These are phyloP conservation scores for Botrytis tulipae DNA, from an alignment of 2,329 filamentous ascomycete genomes.

Conservation along the genomic window DNA sequence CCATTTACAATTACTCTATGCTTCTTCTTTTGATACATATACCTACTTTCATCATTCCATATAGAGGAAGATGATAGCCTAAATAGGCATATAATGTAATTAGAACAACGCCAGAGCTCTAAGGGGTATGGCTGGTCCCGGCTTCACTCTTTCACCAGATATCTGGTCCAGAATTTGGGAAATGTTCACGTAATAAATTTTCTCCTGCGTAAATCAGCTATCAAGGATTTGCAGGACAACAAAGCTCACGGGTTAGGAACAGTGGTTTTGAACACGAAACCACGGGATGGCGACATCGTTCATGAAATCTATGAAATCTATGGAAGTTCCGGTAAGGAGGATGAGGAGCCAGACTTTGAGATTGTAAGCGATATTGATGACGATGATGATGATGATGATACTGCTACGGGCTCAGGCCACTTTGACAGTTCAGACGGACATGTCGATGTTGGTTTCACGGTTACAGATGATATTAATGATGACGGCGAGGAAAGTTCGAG, in stretches of 20 bases:
- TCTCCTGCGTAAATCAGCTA: neutral
- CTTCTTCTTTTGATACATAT: neutral
- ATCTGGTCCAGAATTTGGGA: neutral
- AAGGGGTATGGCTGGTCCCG: no score
- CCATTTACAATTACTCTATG: neutral
- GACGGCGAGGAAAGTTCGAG: neutral
- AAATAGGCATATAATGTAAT: no score
- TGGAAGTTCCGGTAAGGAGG: neutral
- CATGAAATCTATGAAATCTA: neutral
- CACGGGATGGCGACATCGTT: neutral
- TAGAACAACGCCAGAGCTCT: no score
- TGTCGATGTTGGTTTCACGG: no score
- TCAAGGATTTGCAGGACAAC: neutral
- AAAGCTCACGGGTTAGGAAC: neutral
- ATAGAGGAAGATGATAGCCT: no score
- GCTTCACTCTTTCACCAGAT: neutral
- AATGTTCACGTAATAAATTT: neutral
- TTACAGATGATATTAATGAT: no score
- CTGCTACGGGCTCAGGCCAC: no score
- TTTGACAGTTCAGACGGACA: no score
- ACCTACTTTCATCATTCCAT: neutral
- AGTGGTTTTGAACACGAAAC: accelerated
- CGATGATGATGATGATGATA: neutral
- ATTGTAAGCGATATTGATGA: neutral
- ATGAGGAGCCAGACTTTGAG: neutral